Evolutionary conservation across 2,329 filamentous ascomycete genomes (phyloP), one percentile per base, ranked within the genome.

Genomic region (Talaromyces sp.): DNA sequence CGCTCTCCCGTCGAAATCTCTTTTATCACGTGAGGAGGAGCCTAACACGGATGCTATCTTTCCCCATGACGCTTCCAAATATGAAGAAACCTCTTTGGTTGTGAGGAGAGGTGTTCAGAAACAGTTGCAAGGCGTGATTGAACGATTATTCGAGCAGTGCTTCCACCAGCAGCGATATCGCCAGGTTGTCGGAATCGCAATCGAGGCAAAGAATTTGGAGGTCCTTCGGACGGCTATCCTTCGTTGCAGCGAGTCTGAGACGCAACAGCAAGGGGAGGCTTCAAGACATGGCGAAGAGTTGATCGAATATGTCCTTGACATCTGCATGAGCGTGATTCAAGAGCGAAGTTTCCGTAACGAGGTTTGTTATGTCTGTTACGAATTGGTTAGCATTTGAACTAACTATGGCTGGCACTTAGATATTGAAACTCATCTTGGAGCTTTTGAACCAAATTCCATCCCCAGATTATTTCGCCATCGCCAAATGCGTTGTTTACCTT

Each of bases 301-400:
- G 65, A 95, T 99, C 89, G 95, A 99, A 71, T 99, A 99, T 74
- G 90, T 95, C 22, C 81, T 99, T 67, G 89, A 93, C 70, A 96
- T 99, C 70, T 97, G 94, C 83, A 96, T 99, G 92, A 93, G 96
- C 68, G 90, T 98, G 67, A 93, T 99, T 19, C 95, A 98, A 79
- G 95, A 99, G 80, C 88, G 94, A 62, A 89, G 89, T 57, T 86
- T 98, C 73, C 88, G 95, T 68, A 89, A 89, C 71, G 86, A 89
- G 80, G 84, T 86, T 79, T 63, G 75, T 70, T 31, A 56, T 47
- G 33, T 33, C n/a, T 49, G 2, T 61, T 50, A 57, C 39, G n/a
- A 3, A 4, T 45, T 22, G 3, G 39, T 47, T 50, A 9, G 56
- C 15, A 22, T 43, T 35, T 31, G 59, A 13, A 22, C 64, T 66